Evolutionary conservation across 163 green algal genomes (phyloP).

Genomic region (Botryococcus braunii): DNA sequence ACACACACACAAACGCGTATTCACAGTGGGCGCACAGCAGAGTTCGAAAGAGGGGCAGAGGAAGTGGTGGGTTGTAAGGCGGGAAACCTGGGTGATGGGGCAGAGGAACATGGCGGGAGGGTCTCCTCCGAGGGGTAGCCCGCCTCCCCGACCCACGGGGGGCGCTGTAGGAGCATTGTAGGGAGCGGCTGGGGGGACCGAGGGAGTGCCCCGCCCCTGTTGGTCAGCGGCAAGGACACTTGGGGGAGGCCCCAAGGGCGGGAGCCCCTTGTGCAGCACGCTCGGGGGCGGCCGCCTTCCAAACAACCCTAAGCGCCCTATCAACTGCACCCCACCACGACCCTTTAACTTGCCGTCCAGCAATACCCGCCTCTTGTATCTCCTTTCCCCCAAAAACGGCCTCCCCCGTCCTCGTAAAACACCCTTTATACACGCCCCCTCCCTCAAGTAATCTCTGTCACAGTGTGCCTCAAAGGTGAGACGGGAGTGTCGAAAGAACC

Average conservation of each 20-base stretch:
- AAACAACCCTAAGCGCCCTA: neutral
- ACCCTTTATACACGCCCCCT: neutral
- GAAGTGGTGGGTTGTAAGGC: too few relatives aligned
- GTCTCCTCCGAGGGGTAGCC: neutral
- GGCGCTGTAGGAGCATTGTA: neutral
- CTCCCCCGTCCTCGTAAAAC: neutral
- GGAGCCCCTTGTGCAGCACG: neutral
- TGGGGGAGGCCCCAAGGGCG: neutral
- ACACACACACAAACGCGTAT: too few relatives aligned
- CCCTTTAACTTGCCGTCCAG: neutral
- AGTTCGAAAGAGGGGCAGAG: too few relatives aligned
- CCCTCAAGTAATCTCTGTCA: too few relatives aligned
- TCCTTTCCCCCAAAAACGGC: neutral
- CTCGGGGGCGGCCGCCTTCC: neutral
- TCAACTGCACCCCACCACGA: neutral
- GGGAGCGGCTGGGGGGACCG: neutral
- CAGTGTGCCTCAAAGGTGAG: too few relatives aligned
- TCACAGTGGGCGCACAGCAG: too few relatives aligned
- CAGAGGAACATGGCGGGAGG: conserved; percentile 24
- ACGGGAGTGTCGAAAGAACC: neutral
- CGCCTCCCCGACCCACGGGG: neutral
- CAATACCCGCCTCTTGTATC: too few relatives aligned
- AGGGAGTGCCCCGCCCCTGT: neutral
- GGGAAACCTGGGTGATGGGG: conserved; percentile 29
- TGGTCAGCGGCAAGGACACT: neutral